Evolutionary conservation across 148 eudicot species (phyloP), one percentile per base, ranked within the genome.

Genomic region (Cornus florida): DNA sequence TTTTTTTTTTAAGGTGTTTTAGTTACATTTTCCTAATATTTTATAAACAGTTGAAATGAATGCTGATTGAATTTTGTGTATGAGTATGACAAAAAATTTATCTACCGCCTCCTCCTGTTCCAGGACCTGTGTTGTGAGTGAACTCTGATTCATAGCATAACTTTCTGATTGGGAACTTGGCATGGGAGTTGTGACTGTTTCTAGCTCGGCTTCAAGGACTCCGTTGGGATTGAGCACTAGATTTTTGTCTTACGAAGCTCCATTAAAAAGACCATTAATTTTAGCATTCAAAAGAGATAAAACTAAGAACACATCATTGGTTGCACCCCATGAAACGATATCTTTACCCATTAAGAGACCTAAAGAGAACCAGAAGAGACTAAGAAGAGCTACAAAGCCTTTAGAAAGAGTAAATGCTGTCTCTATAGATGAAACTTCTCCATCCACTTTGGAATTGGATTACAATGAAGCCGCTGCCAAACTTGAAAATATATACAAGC

Each of bases 161-260:
- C 70, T 78, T 20, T 13, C 28, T 35, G 31, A 1, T 57, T 74
- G 8, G 23, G 39, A 22, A 69, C 71, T 68, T 87, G 94, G 88
- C 82, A 96, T 96, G 99, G 98, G 99, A 88, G 95, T 94, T 84
- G 98, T 96, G 87, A 91, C 95, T 64, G 91, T 90, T 73, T 91
- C 98, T 69, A 94, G 94, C 81, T 89, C 99, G 68, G 99, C 93
- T 68, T 86, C 98, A 41, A 84, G 91, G 84, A 85, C 91, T 71
- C 90, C 95, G 16, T 56, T 90, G 67, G 95, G 93, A 82, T 81
- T 92, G 75, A 87, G 83, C 74, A 66, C 88, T 74, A 85, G 75
- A 80, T 80, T 82, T 48, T 83, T 92, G 72, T 73, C 79, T 48
- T 86, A 75, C 67, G 82, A 83, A 71, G 75, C 86, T 79, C 78